Base-by-base conservation (phyloP, 495 filamentous ascomycete species). In the Tuber microsphaerosporum region DNA sequence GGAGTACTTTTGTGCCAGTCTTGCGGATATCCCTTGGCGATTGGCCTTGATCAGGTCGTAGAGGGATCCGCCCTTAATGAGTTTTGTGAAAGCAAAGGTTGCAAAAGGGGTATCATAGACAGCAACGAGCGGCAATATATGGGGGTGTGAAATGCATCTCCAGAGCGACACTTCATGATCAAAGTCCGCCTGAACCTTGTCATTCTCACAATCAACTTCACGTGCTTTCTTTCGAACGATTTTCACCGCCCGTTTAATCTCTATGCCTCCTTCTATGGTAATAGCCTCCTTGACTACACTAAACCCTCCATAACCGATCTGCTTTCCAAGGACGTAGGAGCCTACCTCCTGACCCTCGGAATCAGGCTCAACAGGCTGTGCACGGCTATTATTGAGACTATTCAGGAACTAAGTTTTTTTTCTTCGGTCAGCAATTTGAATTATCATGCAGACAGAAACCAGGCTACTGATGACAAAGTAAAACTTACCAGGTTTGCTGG, bases 331-430 rank as follows among this genome's bases (percentile, higher is more conserved):
- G 42, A 93, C 90, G 81, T 93, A 93, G 43, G 86, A 87, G 37
- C 91, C 91, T 51, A 93, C 88, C 82, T 91, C 89, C 82, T 93
- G 91, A 1, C 91, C 91, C 82, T 92, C 91, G 61, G 90, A 89
- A 78, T 93, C 91, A 1, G 90, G 90, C 73, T 87, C 85, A 17
- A 83, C 81, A 37, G 85, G 83, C 73, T 88, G 85, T 73, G 77
- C 41, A 86, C 86, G 37, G 79, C 51, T 20, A 46, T 51, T 56
- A 69, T 72, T 75, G 82, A 85, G 44, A 71, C 74, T 51, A 71
- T 75, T 45, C 78, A 85, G 79, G 87, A 92, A 82, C 88, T 87
- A 34, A 88, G 89, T 89, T 31, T 91, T 90, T 91, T 89, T 31
- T 91, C 90, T 91, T 73, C 86, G 85, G 72, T 89, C 73, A 84